Conservation (phyloP, 306 rosid genomes). For the Inga oerstediana region DNA sequence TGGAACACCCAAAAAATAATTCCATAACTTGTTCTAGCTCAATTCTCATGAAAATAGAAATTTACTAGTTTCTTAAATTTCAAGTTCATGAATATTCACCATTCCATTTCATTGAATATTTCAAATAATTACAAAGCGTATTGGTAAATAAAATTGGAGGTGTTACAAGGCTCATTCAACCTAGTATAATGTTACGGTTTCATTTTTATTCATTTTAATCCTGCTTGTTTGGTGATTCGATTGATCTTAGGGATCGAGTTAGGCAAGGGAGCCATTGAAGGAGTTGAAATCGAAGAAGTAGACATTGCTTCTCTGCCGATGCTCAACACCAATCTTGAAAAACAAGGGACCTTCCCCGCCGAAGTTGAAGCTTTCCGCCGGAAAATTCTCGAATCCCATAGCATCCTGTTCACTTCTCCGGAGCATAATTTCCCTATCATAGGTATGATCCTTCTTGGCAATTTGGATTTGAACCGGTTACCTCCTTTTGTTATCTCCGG, state of each 20-base stretch:
- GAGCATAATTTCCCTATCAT: constrained; percentile 77
- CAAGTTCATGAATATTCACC: too few species aligned
- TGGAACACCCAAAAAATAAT: too few species aligned
- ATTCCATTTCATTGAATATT: too few species aligned
- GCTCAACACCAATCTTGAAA: constrained; percentile 73
- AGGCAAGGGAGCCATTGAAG: constrained; percentile 46
- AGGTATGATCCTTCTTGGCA: constrained; percentile 19
- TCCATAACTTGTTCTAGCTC: too few species aligned
- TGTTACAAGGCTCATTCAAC: too few species aligned
- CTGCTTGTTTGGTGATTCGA: too few species aligned
- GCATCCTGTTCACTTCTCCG: constrained; percentile 75
- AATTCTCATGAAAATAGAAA: too few species aligned
- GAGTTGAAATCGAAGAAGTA: constrained; percentile 55
- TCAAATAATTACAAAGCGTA: too few species aligned
- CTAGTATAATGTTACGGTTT: too few species aligned
- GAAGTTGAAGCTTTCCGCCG: constrained; percentile 64
- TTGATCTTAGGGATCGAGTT: constrained; percentile 7
- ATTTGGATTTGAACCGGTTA: background rate
- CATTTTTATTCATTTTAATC: too few species aligned
- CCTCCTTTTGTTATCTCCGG: background rate
- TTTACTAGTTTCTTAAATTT: too few species aligned
- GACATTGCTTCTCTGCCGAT: constrained; percentile 65
- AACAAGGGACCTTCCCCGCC: constrained; percentile 53
- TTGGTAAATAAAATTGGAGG: too few species aligned
- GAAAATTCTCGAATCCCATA: constrained; percentile 61